Evolutionary conservation across 1,284 basidiomycete genomes (phyloP).

Genomic region (Ganoderma sinense): DNA sequence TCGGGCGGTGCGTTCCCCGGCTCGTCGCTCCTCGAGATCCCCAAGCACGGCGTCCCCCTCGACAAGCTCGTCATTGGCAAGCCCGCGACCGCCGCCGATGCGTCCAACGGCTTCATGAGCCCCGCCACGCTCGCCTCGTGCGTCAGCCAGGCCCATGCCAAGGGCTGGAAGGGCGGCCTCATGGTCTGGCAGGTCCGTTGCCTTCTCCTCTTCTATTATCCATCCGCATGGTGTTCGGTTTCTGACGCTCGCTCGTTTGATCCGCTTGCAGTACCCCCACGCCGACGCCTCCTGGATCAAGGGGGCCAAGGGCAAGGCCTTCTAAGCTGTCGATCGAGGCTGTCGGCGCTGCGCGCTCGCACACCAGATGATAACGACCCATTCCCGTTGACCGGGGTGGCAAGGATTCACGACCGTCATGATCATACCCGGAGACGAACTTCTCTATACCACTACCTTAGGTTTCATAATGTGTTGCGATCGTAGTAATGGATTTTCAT

Average conservation of each 20-base stretch:
- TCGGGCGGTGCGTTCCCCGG: conserved; percentile 24
- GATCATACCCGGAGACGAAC: conserved; percentile 1
- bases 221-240: too few species aligned
- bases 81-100: conserved; percentile 49
- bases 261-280: conserved; percentile 25
- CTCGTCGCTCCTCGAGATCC: conserved; percentile 63
- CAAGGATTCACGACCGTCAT: background rate
- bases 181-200: conserved; percentile 25
- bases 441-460: background rate
- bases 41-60: conserved; percentile 56
- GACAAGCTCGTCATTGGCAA: conserved; percentile 66
- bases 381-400: background rate
- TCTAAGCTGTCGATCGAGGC: conserved; percentile 1
- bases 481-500: conserved; percentile 9
- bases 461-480: conserved; percentile 5
- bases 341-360: background rate
- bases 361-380: background rate
- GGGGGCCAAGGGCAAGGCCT: conserved; percentile 20
- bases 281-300: conserved; percentile 27
- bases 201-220: background rate
- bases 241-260: background rate
- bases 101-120: conserved; percentile 63
- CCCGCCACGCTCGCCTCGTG: conserved; percentile 62
- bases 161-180: conserved; percentile 59
- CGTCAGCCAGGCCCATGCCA: conserved; percentile 55